Percentiles rank a stretch among this genome's conserved stretches.
phyloP scores from a whole-genome alignment of 1,284 basidiomycete species.

The Prillingera fragicola region DNA sequence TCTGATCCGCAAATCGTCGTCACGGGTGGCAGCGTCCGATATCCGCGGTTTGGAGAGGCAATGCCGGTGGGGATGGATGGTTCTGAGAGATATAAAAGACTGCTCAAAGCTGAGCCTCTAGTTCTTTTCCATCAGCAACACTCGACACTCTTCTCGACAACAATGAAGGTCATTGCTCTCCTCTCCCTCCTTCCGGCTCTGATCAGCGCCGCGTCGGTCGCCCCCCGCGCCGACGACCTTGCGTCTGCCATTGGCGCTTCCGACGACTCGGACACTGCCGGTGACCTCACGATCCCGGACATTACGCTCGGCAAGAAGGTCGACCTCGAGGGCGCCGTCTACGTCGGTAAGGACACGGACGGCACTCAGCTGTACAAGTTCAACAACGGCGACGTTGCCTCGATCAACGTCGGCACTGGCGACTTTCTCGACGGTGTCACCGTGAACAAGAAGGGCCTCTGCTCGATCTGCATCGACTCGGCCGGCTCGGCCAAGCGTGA shows the following conservation, averaged over 20 bases:
- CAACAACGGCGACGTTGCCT: constrained; percentile 2
- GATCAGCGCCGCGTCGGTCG: not conserved
- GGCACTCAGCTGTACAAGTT: constrained; percentile 9
- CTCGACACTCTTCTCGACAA: not conserved
- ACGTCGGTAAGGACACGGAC: constrained; percentile 3
- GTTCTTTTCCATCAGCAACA: no score
- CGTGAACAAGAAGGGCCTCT: no score
- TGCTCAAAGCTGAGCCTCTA: no score
- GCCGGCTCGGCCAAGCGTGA: no score
- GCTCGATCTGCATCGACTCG: no score
- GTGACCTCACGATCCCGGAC: not conserved
- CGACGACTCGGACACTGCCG: not conserved
- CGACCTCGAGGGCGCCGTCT: constrained; percentile 2
- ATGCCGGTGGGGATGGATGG: no score
- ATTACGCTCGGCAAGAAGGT: not conserved
- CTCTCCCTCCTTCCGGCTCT: not conserved
- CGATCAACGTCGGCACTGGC: not conserved
- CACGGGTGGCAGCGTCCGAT: no score
- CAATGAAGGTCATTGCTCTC: constrained; percentile 3
- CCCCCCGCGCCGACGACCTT: not conserved
- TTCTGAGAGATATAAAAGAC: no score
- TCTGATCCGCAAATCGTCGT: no score
- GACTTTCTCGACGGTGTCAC: no score
- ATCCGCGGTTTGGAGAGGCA: no score
- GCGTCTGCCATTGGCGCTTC: not conserved